A percentile compares a stretch with the other conserved stretches of the same genome.
phyloP scores from a whole-genome alignment of 768 basidiomycete genomes.

The Leccinum variicolor region DNA sequence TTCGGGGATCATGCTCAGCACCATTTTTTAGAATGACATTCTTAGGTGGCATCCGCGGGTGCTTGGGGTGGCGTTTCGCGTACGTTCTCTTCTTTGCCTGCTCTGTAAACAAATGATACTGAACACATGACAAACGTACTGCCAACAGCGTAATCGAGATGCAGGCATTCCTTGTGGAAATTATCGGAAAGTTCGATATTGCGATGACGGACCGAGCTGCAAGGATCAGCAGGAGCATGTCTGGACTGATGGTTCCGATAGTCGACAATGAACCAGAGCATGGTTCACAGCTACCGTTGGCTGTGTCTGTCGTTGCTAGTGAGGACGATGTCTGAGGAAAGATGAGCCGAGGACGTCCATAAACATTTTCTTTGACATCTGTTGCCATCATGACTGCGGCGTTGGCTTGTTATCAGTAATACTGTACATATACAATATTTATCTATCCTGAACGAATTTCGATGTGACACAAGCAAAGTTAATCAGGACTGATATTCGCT shows the following conservation, averaged over 20 bases:
- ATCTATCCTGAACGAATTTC: not conserved
- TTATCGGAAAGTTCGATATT: constrained; percentile 53
- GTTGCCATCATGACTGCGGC: not conserved
- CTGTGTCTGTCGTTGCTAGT: not conserved
- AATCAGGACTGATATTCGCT: not conserved
- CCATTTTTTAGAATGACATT: constrained; percentile 11
- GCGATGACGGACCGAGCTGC: constrained; percentile 10
- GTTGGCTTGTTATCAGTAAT: not conserved
- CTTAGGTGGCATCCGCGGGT: constrained; percentile 19
- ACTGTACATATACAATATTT: not conserved
- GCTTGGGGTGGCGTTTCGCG: constrained; percentile 17
- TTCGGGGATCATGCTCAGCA: not conserved
- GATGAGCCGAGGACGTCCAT: not conserved
- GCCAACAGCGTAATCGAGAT: not conserved
- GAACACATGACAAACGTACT: not conserved
- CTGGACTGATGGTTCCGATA: constrained; percentile 31
- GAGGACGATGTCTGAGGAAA: not conserved
- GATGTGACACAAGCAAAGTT: not conserved
- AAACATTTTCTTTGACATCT: not conserved
- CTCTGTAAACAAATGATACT: not conserved
- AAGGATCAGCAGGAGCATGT: constrained; percentile 23
- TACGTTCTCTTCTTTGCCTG: not conserved
- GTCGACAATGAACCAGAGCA: constrained; percentile 28
- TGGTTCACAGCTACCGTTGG: constrained; percentile 27
- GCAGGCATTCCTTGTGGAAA: constrained; percentile 33